Conservation (phyloP, 345 rosid species). For the Populus deltoides region DNA sequence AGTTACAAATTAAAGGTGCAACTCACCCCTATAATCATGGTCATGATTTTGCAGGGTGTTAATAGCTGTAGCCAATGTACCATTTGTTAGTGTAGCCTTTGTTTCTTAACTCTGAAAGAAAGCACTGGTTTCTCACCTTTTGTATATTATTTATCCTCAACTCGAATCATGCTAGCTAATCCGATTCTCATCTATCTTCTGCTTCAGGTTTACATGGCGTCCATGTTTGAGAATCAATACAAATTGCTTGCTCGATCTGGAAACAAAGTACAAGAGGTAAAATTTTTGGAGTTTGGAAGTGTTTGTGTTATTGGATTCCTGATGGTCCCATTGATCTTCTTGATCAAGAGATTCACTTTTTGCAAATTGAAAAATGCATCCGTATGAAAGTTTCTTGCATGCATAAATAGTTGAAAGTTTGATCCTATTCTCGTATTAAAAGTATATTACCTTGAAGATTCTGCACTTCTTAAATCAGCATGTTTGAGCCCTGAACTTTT, state of each 20-base stretch:
- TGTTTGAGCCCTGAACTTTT: too few relatives aligned
- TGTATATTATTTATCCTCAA: background rate
- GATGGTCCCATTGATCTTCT: background rate
- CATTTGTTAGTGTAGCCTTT: background rate
- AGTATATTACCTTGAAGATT: too few relatives aligned
- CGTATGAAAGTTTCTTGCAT: too few relatives aligned
- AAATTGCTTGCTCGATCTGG: conserved; percentile 90
- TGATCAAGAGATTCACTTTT: background rate
- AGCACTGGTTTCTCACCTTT: background rate
- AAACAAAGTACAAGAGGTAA: conserved; percentile 96
- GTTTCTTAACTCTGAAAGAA: background rate
- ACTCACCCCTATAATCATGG: too few relatives aligned
- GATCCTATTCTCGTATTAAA: too few relatives aligned
- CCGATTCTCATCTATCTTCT: background rate
- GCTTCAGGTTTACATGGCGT: conserved; percentile 89
- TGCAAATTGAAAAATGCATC: too few relatives aligned
- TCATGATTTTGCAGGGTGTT: background rate
- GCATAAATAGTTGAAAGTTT: too few relatives aligned
- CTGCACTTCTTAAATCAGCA: too few relatives aligned
- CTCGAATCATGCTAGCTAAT: background rate
- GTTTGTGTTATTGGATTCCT: background rate
- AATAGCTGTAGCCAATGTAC: background rate
- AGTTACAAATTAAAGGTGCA: background rate
- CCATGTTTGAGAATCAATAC: conserved; percentile 79
- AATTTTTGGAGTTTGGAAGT: background rate